These are phyloP conservation scores for Bruguiera hainesii DNA, from an alignment of 441 rosid species.

Conservation along the genomic window DNA sequence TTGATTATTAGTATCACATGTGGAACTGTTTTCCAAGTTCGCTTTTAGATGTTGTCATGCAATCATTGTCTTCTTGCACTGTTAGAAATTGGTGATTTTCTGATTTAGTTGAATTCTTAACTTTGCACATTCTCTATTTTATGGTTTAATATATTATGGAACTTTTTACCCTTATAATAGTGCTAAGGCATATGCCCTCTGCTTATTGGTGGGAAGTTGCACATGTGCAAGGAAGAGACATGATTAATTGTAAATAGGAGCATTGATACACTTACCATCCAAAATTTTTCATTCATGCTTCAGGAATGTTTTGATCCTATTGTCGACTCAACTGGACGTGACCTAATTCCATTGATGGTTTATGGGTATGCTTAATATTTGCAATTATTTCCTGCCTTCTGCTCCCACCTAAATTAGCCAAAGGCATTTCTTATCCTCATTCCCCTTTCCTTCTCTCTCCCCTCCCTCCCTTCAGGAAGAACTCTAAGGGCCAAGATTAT, in stretches of 20 bases:
- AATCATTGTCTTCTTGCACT: not conserved
- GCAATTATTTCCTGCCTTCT: not conserved
- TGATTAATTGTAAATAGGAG: too few relatives aligned
- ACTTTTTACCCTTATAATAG: not conserved
- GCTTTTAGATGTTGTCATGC: constrained; percentile 6
- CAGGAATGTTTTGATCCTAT: constrained; percentile 99
- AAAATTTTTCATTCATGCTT: constrained; percentile 15
- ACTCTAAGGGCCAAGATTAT: constrained; percentile 92
- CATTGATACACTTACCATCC: not conserved
- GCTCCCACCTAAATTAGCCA: not conserved
- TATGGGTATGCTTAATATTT: constrained; percentile 59
- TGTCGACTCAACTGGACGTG: constrained; percentile 60
- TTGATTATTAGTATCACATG: not conserved
- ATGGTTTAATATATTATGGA: not conserved
- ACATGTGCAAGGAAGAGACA: too few relatives aligned
- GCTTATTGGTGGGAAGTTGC: too few relatives aligned
- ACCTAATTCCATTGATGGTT: constrained; percentile 94
- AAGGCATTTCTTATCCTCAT: not conserved
- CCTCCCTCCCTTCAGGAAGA: constrained; percentile 48
- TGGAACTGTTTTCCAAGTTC: constrained; percentile 3
- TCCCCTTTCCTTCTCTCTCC: too few relatives aligned
- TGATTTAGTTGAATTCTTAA: not conserved
- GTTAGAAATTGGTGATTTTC: not conserved
- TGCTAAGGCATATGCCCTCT: too few relatives aligned
- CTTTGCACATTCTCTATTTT: not conserved